These are phyloP conservation scores for Gossypium laxum DNA, from an alignment of 441 rosid genomes.

Conservation along the genomic window DNA sequence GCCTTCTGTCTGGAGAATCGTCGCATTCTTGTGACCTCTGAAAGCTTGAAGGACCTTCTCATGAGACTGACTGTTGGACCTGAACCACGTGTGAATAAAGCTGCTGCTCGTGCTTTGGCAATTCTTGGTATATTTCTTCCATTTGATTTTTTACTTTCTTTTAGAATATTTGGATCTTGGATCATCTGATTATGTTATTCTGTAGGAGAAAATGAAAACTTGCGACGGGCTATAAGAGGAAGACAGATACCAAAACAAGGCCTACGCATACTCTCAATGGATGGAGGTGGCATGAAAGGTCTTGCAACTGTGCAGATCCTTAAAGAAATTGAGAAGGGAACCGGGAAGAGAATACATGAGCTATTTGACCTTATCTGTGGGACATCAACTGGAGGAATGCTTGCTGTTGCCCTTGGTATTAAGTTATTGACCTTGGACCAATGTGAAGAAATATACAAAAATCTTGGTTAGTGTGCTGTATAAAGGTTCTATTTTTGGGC, in stretches of 20 bases:
- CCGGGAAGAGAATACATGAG: conserved; percentile 90
- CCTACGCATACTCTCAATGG: conserved; percentile 90
- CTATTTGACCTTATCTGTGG: conserved; percentile 93
- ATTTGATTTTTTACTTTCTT: conserved; percentile 8
- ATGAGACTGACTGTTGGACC: conserved; percentile 66
- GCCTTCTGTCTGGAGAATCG: conserved; percentile 92
- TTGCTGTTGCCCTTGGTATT: conserved; percentile 88
- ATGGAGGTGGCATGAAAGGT: conserved; percentile 99
- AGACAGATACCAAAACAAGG: conserved; percentile 85
- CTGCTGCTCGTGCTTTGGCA: conserved; percentile 96
- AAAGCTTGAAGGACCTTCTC: conserved; percentile 84
- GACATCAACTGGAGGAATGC: conserved; percentile 98
- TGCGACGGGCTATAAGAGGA: conserved; percentile 83
- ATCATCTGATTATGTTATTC: conserved; percentile 22
- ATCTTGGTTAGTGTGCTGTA: conserved; percentile 49
- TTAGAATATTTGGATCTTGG: conserved; percentile 11
- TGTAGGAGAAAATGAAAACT: conserved; percentile 83
- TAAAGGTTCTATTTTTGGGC: conserved; percentile 4
- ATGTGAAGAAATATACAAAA: conserved; percentile 94
- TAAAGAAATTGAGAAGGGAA: conserved; percentile 89
- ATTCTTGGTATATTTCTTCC: conserved; percentile 64
- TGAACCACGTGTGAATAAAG: conserved; percentile 79
- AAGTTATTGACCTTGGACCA: conserved; percentile 77
- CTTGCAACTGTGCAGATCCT: conserved; percentile 91
- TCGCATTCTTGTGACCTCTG: conserved; percentile 72